Percentiles rank a stretch among this genome's conserved stretches.
Conservation (phyloP, 129 eudicot species). For the Chrysanthemum makinoi region DNA sequence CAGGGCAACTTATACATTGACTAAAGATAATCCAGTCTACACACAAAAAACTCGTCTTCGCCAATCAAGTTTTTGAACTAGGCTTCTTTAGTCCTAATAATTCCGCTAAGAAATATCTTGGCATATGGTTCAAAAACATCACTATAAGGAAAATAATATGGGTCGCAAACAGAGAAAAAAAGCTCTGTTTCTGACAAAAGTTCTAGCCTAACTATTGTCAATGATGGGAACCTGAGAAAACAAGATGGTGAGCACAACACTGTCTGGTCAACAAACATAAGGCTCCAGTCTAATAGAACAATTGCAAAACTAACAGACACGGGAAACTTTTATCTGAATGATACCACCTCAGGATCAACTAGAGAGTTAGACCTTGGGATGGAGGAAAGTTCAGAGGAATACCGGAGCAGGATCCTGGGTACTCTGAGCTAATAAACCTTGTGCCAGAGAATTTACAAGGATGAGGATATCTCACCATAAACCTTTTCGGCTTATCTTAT, state of each 20-base stretch:
- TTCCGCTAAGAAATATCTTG: slow-evolving; percentile 26
- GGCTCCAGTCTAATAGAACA: slow-evolving; percentile 18
- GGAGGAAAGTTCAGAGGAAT: slow-evolving; percentile 30
- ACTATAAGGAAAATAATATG: slow-evolving; percentile 12
- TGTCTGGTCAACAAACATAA: slow-evolving; percentile 38
- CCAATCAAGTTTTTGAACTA: slow-evolving; percentile 32
- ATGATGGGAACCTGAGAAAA: slow-evolving; percentile 29
- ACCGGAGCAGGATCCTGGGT: slow-evolving; percentile 20
- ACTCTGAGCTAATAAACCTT: slow-evolving; percentile 15
- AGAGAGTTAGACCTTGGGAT: slow-evolving; percentile 38
- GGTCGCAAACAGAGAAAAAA: slow-evolving; percentile 36
- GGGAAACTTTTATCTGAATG: slow-evolving; percentile 30
- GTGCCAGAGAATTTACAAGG: slow-evolving; percentile 22
- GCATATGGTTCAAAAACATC: slow-evolving; percentile 33
- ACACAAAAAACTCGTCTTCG: slow-evolving; percentile 27
- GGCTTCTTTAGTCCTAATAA: slow-evolving; percentile 34
- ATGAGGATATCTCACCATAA: slow-evolving; percentile 13
- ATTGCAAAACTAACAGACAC: slow-evolving; percentile 29
- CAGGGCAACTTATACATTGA: slow-evolving; percentile 17
- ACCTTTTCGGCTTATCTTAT: neutral
- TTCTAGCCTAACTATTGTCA: slow-evolving; percentile 25
- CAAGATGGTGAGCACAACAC: slow-evolving; percentile 26
- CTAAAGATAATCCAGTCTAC: slow-evolving; percentile 12
- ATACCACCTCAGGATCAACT: slow-evolving; percentile 15
- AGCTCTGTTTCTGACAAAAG: slow-evolving; percentile 14